Percentiles rank a stretch among this genome's conserved stretches.
Evolutionary conservation across 2,329 filamentous ascomycete species (phyloP).

Genomic region (Diaporthe destruens): DNA sequence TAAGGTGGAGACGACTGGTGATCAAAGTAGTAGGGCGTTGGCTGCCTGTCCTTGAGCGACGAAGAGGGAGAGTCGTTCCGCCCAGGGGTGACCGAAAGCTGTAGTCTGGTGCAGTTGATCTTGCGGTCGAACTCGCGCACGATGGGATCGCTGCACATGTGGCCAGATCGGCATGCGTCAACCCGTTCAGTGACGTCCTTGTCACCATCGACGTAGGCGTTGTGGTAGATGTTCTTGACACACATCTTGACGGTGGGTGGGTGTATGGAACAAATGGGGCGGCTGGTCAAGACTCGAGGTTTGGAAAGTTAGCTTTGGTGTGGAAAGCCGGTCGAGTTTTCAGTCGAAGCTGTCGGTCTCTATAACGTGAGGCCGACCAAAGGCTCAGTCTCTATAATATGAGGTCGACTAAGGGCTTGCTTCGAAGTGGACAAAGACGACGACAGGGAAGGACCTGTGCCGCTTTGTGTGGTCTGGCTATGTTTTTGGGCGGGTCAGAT

Average conservation of each 20-base stretch:
- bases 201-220: constrained; percentile 50
- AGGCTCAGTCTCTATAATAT: constrained; percentile 12
- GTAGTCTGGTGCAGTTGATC: constrained; percentile 46
- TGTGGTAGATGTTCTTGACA: constrained; percentile 51
- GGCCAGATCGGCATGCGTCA: constrained; percentile 48
- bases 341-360: constrained; percentile 1
- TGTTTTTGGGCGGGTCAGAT: constrained; percentile 32
- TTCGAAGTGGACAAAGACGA: constrained; percentile 41
- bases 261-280: constrained; percentile 34
- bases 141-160: constrained; percentile 47
- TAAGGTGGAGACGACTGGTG: constrained; percentile 34
- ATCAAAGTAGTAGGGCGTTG: constrained; percentile 40
- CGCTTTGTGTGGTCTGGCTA: constrained; percentile 28
- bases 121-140: constrained; percentile 46
- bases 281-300: constrained; percentile 17
- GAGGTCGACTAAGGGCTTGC: constrained; percentile 9
- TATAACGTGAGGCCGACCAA: constrained; percentile 12
- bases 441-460: constrained; percentile 32
- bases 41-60: constrained; percentile 39
- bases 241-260: constrained; percentile 49
- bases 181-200: constrained; percentile 50
- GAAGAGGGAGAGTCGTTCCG: constrained; percentile 34
- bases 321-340: constrained; percentile 20
- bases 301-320: constrained; percentile 8
- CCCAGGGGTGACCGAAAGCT: constrained; percentile 28